These are phyloP conservation scores for Oenanthe sinensis DNA, from an alignment of 129 eudicot genomes.

Conservation along the genomic window DNA sequence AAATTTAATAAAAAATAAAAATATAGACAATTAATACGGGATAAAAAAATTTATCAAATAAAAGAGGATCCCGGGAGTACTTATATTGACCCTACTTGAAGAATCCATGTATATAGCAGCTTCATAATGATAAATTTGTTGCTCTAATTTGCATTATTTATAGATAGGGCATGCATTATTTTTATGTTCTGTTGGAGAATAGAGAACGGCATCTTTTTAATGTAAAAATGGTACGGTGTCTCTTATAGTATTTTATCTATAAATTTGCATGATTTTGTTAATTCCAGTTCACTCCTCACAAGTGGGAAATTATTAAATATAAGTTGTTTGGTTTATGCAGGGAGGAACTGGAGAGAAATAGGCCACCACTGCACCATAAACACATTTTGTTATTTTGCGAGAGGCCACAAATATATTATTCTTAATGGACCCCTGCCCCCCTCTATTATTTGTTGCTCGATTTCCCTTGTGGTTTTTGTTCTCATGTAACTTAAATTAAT, in stretches of 20 bases:
- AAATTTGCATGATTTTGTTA: background rate
- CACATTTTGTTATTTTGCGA: background rate
- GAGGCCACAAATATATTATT: background rate
- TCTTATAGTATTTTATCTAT: background rate
- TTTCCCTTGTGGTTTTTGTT: background rate
- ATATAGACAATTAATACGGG: too few relatives aligned
- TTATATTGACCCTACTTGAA: background rate
- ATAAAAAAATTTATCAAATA: too few relatives aligned
- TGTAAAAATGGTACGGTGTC: background rate
- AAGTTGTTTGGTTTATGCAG: background rate
- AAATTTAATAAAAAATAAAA: too few relatives aligned
- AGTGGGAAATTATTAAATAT: background rate
- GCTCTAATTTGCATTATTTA: background rate
- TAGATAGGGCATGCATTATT: background rate
- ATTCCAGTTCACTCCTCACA: conserved; percentile 5
- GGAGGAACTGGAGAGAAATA: background rate
- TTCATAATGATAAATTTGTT: background rate
- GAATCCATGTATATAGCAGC: background rate
- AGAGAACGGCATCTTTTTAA: background rate
- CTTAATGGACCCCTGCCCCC: background rate
- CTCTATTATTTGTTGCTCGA: background rate
- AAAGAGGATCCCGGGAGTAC: too few relatives aligned
- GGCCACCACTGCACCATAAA: conserved; percentile 3
- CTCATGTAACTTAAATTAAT: too few relatives aligned
- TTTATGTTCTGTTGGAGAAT: background rate